These are phyloP conservation scores for Corinectria fuckeliana DNA, from an alignment of 2,329 filamentous ascomycete species.

Conservation along the genomic window DNA sequence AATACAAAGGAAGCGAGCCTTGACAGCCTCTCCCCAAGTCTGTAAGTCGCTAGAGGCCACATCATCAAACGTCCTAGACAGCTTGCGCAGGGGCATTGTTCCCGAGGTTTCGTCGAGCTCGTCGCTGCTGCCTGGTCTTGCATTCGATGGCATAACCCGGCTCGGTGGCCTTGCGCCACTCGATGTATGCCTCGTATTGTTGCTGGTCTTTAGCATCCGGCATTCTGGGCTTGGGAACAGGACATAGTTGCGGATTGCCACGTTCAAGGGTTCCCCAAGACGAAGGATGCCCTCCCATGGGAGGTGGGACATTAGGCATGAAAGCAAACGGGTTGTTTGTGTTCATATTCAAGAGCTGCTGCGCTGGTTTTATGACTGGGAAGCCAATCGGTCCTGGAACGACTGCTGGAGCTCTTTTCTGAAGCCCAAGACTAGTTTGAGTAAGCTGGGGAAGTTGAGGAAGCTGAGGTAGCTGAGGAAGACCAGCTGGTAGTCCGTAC, in stretches of 20 bases:
- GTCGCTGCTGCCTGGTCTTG: constrained; percentile 51
- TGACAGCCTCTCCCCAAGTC: background rate
- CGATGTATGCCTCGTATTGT: constrained; percentile 55
- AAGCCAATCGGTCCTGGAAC: background rate
- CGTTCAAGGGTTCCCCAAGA: background rate
- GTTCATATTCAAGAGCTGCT: background rate
- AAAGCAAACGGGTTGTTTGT: background rate
- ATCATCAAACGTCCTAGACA: background rate
- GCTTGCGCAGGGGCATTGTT: background rate
- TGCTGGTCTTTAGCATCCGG: constrained; percentile 52
- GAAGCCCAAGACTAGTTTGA: background rate
- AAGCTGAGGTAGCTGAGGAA: background rate
- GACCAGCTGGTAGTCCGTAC: background rate
- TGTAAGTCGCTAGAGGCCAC: background rate
- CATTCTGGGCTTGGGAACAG: constrained; percentile 49
- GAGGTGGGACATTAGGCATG: background rate
- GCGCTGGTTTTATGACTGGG: background rate
- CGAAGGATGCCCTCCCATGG: background rate
- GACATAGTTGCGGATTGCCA: constrained; percentile 13
- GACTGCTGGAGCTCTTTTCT: background rate
- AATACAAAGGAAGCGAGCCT: background rate
- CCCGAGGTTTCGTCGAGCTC: constrained; percentile 39
- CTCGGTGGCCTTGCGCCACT: constrained; percentile 56
- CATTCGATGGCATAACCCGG: constrained; percentile 56
- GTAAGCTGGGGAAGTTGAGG: background rate